Base-by-base conservation (phyloP, 495 filamentous ascomycete genomes). In the Platismatia glauca region DNA sequence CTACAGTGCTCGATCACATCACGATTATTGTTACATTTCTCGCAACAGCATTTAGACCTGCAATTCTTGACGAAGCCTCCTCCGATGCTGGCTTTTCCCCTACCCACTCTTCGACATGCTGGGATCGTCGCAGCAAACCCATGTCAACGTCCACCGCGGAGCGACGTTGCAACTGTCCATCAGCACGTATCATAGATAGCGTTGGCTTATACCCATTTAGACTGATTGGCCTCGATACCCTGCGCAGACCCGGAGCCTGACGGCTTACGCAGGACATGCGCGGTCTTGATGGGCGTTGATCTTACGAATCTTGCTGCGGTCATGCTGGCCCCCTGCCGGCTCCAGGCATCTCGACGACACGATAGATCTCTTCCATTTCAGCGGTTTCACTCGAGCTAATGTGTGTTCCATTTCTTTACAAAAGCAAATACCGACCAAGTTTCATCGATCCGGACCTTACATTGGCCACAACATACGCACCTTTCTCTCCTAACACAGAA, bases 121-220 rank as follows among this genome's bases (percentile, higher is more conserved):
- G 57, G 50, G 59, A 53, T 57, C 39, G 60, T 38, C 55, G 52
- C 50, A 39, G 60, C 52, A 41, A 31, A 62, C 48, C 50, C 37
- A 62, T 52, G 50, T 43, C 58, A 58, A 58, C 55, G 55, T 50
- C 35, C 24, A 57, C 41, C 53, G 27, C 22, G 46, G 34, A 13
- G 37, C 55, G 61, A 39, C 34, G 55, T 52, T 63, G 41, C 61
- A 52, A 58, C 34, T 34, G 22, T 63, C 20, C 31, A 58, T 79
- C 80, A 79, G 84, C 82, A 87, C 83, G 83, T 78, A 53, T 76
- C 61, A 88, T 89, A 90, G 87, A 90, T 79, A 86, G 85, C 86
- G 85, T 87, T 87, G 81, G 78, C 79, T 85, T 87, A 66, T 68
- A 64, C 66, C 64, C 58, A 62, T 62, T 57, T 63, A 64, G 66